A percentile compares a stretch with the other conserved stretches of the same genome.
Evolutionary conservation across 2,329 filamentous ascomycete genomes (phyloP).

Genomic region (Cladosporium cucumerinum): DNA sequence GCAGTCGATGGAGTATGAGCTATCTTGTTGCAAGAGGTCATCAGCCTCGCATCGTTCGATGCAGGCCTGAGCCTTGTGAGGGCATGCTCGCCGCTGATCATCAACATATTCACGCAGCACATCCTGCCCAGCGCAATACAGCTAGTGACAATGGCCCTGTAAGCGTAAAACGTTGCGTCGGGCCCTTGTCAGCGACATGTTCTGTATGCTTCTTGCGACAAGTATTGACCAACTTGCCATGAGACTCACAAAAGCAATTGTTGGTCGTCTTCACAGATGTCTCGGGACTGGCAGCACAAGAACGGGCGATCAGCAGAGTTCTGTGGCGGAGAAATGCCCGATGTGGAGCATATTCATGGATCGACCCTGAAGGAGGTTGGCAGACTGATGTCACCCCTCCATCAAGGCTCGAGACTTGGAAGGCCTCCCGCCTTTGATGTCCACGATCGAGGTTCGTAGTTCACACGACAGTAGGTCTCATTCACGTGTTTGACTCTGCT

Average conservation of each 20-base stretch:
- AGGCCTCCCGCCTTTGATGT: background rate
- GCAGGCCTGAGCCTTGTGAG: background rate
- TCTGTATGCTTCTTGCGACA: background rate
- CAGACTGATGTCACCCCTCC: constrained; percentile 9
- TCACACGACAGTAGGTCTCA: background rate
- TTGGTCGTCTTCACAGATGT: constrained; percentile 1
- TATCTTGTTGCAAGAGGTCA: background rate
- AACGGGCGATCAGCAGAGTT: background rate
- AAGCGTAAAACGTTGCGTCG: background rate
- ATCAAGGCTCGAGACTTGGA: background rate
- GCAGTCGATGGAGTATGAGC: background rate
- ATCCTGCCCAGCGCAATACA: background rate
- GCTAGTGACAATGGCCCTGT: background rate
- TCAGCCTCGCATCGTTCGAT: background rate
- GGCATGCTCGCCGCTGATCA: background rate
- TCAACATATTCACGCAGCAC: background rate
- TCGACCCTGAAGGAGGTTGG: background rate
- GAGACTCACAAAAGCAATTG: background rate
- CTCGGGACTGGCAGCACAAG: background rate
- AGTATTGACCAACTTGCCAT: background rate
- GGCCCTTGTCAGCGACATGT: background rate
- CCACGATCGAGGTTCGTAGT: background rate
- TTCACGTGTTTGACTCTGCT: background rate
- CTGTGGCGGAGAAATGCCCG: constrained; percentile 1
- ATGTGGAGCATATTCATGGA: background rate